These are phyloP conservation scores for Pyrenophora tritici-repentis DNA, from an alignment of 2,329 filamentous ascomycete species.

Conservation along the genomic window DNA sequence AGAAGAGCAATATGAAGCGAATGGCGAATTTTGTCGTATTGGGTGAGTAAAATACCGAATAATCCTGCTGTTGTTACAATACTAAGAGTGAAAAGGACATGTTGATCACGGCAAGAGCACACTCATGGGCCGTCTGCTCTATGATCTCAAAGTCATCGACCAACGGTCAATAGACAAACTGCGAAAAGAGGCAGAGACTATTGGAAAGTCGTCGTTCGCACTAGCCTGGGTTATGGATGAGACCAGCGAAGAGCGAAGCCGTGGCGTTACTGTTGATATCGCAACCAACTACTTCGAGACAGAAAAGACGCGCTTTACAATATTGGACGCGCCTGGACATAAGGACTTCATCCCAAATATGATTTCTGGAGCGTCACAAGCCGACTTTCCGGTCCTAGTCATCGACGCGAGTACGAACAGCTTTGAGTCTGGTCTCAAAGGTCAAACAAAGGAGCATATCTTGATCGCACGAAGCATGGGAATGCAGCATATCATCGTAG, in stretches of 20 bases:
- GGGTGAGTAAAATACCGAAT: constrained; percentile 58
- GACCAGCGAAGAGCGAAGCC: constrained; percentile 81
- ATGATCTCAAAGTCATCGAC: constrained; percentile 86
- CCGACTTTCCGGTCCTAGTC: constrained; percentile 92
- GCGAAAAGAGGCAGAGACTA: constrained; percentile 82
- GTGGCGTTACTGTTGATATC: constrained; percentile 95
- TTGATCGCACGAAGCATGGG: constrained; percentile 88
- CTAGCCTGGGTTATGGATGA: constrained; percentile 97
- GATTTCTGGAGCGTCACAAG: constrained; percentile 95
- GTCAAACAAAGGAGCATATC: constrained; percentile 93
- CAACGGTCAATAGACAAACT: constrained; percentile 88
- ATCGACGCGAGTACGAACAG: constrained; percentile 89
- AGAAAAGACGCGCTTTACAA: constrained; percentile 83
- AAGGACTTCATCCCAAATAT: constrained; percentile 98
- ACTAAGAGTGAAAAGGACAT: constrained; percentile 65
- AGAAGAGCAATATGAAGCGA: constrained; percentile 75
- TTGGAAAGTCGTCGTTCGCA: constrained; percentile 94
- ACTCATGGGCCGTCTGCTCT: constrained; percentile 90
- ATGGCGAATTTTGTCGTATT: constrained; percentile 91
- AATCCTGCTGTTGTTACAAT: not conserved
- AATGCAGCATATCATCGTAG: constrained; percentile 83
- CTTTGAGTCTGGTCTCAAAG: constrained; percentile 90
- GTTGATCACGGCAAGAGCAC: constrained; percentile 98
- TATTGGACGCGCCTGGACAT: constrained; percentile 93
- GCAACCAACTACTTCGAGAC: constrained; percentile 95